phyloP scores from a whole-genome alignment of 148 eudicot species.

The Camellia granthamiana region DNA sequence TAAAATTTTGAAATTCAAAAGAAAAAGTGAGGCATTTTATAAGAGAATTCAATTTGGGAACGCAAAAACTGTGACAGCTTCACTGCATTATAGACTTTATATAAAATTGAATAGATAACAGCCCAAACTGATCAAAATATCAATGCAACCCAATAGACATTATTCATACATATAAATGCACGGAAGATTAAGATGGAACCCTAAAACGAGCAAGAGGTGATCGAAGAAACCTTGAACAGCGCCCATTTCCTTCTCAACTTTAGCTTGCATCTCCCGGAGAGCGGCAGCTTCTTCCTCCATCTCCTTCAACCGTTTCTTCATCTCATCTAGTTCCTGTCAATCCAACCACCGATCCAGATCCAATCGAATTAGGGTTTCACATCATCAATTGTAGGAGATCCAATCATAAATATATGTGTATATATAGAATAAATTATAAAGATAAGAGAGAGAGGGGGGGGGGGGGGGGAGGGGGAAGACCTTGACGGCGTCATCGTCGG shows the following conservation, averaged over 20 bases:
- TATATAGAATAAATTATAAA: background rate
- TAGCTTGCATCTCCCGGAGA: slow-evolving; percentile 94
- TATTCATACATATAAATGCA: too few relatives aligned
- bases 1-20: too few relatives aligned
- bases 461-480: slow-evolving; percentile 23
- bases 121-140: too few relatives aligned
- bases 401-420: background rate
- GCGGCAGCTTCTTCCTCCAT: slow-evolving; percentile 99
- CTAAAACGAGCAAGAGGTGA: background rate
- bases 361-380: background rate
- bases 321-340: slow-evolving; percentile 78
- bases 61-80: too few relatives aligned
- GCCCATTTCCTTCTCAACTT: slow-evolving; percentile 95
- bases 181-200: too few relatives aligned
- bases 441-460: background rate
- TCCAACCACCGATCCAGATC: background rate
- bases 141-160: too few relatives aligned
- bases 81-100: too few relatives aligned
- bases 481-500: slow-evolving; percentile 84
- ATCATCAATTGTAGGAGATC: background rate
- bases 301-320: slow-evolving; percentile 92
- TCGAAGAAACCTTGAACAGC: slow-evolving; percentile 62
- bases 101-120: too few relatives aligned
- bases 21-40: too few relatives aligned
- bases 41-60: too few relatives aligned